Percentiles rank a stretch among this genome's conserved stretches.
These are phyloP conservation scores for Podila horticola DNA, from an alignment of 192 early-diverging fungal species.

Conservation along the genomic window DNA sequence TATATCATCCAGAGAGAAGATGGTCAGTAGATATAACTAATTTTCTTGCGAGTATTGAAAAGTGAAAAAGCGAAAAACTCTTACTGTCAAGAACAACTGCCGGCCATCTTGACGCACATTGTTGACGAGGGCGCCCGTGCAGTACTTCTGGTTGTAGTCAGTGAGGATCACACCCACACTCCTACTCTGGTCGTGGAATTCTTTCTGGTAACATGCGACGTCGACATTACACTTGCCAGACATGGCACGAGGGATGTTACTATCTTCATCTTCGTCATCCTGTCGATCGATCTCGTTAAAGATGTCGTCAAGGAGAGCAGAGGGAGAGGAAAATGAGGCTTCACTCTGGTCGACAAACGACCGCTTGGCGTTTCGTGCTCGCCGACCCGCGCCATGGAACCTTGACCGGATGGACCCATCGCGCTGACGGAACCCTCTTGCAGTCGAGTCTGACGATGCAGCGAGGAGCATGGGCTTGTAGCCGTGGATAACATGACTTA, in stretches of 20 bases:
- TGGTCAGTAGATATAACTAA: no score
- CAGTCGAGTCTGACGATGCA: conserved; percentile 18
- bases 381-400: background rate
- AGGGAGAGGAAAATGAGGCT: background rate
- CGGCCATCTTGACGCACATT: conserved; percentile 54
- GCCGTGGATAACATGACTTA: conserved; percentile 53
- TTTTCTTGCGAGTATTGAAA: no score
- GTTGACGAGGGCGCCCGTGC: conserved; percentile 56
- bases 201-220: conserved; percentile 44
- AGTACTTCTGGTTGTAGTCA: conserved; percentile 60
- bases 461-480: conserved; percentile 49
- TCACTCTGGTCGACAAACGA: background rate
- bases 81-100: conserved; percentile 59
- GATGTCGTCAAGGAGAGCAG: background rate
- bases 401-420: conserved; percentile 27
- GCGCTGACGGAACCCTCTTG: conserved; percentile 9
- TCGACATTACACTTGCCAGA: conserved; percentile 60
- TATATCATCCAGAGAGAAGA: background rate
- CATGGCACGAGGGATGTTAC: conserved; percentile 14
- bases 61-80: background rate
- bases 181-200: conserved; percentile 47
- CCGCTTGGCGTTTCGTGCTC: background rate
- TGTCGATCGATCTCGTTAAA: background rate
- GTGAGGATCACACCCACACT: conserved; percentile 56
- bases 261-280: background rate